These are phyloP conservation scores for Cucurbita maxima DNA, from an alignment of 306 rosid species.

Conservation along the genomic window DNA sequence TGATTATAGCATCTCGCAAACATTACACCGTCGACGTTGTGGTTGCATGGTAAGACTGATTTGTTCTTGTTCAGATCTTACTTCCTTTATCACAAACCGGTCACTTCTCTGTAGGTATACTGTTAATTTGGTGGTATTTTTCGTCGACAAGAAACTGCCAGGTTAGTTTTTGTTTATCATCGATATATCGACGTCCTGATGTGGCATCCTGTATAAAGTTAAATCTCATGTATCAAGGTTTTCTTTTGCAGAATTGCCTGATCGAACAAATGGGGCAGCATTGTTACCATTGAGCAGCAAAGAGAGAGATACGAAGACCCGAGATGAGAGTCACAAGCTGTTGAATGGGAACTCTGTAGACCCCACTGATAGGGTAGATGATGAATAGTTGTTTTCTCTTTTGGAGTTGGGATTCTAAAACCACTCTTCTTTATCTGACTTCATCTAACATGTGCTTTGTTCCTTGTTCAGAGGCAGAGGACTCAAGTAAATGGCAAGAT, in stretches of 20 bases:
- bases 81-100: not conserved
- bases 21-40: conserved; percentile 97
- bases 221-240: not conserved
- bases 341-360: conserved; percentile 79
- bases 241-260: conserved; percentile 56
- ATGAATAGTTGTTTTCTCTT: conserved; percentile 3
- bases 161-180: conserved; percentile 31
- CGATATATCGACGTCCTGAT: not conserved
- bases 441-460: not conserved
- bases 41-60: conserved; percentile 71
- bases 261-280: conserved; percentile 51
- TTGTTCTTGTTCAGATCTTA: not conserved
- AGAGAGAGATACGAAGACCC: conserved; percentile 58
- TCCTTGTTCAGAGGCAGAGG: conserved; percentile 67
- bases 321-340: conserved; percentile 86
- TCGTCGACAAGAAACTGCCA: conserved; percentile 65
- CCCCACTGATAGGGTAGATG: conserved; percentile 81
- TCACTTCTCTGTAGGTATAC: conserved; percentile 58
- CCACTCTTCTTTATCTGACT: not conserved
- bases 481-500: conserved; percentile 85
- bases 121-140: conserved; percentile 88
- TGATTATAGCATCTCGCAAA: conserved; percentile 93
- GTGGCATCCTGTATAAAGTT: not conserved
- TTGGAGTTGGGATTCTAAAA: not conserved
- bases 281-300: conserved; percentile 59